phyloP scores from a whole-genome alignment of 805 yeast genomes.

The Debaryomyces prosopidis region DNA sequence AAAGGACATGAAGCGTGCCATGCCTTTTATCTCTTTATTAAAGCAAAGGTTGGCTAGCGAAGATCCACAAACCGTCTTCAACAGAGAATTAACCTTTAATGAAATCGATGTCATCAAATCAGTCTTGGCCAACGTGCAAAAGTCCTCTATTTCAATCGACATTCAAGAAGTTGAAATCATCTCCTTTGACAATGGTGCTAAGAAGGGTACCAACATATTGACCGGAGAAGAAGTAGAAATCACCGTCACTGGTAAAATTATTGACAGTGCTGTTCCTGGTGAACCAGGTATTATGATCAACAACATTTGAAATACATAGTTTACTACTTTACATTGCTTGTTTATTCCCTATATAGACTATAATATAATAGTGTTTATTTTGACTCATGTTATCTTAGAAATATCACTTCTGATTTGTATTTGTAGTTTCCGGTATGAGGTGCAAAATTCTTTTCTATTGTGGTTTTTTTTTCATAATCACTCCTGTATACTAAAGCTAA shows the following conservation, averaged over 20 bases:
- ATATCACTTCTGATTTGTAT: no score
- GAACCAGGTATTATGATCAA: slow-evolving; percentile 81
- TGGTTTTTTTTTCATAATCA: not conserved
- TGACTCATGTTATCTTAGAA: no score
- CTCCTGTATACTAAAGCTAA: not conserved
- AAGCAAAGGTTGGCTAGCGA: slow-evolving; percentile 77
- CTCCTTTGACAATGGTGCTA: slow-evolving; percentile 62
- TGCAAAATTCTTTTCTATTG: not conserved
- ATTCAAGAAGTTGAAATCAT: slow-evolving; percentile 62
- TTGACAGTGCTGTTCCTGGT: slow-evolving; percentile 90
- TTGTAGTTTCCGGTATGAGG: not conserved
- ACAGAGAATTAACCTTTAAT: slow-evolving; percentile 82
- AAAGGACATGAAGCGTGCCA: slow-evolving; percentile 94
- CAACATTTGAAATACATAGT: slow-evolving; percentile 45
- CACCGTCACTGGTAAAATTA: slow-evolving; percentile 62
- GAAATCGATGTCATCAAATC: slow-evolving; percentile 68
- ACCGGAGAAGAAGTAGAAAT: slow-evolving; percentile 72
- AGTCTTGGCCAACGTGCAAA: slow-evolving; percentile 56
- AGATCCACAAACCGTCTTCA: slow-evolving; percentile 76
- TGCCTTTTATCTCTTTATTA: slow-evolving; percentile 90
- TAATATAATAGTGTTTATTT: not conserved
- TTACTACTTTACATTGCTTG: not conserved
- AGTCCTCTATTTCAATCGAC: slow-evolving; percentile 57
- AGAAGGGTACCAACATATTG: slow-evolving; percentile 60
- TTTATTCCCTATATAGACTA: not conserved